Evolutionary conservation across 176 grass and related monocot genomes (phyloP).

Genomic region (Carex parvula): DNA sequence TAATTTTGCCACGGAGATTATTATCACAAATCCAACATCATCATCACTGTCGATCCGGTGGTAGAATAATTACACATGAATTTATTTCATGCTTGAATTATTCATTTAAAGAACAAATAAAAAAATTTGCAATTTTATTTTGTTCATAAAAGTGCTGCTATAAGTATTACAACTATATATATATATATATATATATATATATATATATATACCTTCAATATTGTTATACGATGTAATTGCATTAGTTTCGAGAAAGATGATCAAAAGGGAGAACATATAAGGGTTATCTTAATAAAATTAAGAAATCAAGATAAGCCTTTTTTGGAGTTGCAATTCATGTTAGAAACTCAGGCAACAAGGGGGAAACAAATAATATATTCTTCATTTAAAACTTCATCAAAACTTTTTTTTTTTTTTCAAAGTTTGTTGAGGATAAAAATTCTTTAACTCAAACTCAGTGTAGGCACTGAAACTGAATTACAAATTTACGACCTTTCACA

Average conservation of each 20-base stretch:
- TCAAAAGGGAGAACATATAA: background rate
- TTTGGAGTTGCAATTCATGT: background rate
- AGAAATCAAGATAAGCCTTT: background rate
- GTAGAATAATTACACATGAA: background rate
- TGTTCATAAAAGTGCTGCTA: background rate
- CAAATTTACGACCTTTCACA: no score
- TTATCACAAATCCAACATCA: background rate
- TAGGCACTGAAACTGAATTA: no score
- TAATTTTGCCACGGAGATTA: background rate
- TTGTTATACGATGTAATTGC: background rate
- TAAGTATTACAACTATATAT: background rate
- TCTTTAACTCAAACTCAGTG: background rate
- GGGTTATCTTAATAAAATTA: background rate
- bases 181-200: no score
- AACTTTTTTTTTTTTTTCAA: background rate
- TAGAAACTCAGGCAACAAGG: background rate
- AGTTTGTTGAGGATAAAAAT: background rate
- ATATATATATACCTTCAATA: background rate
- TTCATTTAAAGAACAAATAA: background rate
- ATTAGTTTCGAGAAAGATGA: background rate
- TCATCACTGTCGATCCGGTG: no score
- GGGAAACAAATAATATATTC: background rate
- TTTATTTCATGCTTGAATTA: background rate
- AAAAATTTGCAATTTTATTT: background rate
- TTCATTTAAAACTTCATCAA: background rate